phyloP scores from a whole-genome alignment of 768 basidiomycete species.

The Infundibulicybe gibba region DNA sequence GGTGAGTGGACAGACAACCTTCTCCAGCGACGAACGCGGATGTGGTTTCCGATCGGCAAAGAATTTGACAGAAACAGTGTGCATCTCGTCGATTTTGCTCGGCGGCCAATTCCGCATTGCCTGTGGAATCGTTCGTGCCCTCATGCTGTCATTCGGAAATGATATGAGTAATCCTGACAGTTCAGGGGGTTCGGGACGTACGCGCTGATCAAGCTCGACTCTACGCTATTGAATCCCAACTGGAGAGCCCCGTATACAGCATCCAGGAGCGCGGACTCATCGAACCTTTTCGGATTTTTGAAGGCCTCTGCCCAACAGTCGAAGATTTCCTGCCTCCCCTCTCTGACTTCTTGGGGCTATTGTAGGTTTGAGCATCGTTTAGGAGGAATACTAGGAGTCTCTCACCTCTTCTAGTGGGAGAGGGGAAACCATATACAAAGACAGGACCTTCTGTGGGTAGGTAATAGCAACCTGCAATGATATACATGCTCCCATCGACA shows the following conservation, averaged over 20 bases:
- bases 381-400: not conserved
- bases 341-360: conserved; percentile 26
- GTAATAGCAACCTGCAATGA: conserved; percentile 27
- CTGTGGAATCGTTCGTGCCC: conserved; percentile 15
- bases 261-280: conserved; percentile 19
- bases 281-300: conserved; percentile 12
- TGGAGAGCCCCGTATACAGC: conserved; percentile 25
- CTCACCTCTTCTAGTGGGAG: conserved; percentile 29
- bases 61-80: conserved; percentile 27
- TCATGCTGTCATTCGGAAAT: conserved; percentile 12
- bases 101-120: conserved; percentile 19
- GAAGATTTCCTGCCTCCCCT: conserved; percentile 31
- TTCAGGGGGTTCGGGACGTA: conserved; percentile 7
- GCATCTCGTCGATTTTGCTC: conserved; percentile 23
- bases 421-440: conserved; percentile 31
- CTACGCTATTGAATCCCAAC: conserved; percentile 25
- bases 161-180: not conserved
- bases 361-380: not conserved
- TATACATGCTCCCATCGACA: conserved; percentile 32
- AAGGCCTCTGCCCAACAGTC: conserved; percentile 24
- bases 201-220: conserved; percentile 17
- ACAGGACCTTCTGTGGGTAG: conserved; percentile 29
- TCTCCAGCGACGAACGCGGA: conserved; percentile 14
- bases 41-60: conserved; percentile 22
- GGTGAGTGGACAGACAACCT: conserved; percentile 24